Percentiles rank a stretch among this genome's conserved stretches.
phyloP scores from a whole-genome alignment of 306 rosid genomes.

The Adenanthera pavonina region DNA sequence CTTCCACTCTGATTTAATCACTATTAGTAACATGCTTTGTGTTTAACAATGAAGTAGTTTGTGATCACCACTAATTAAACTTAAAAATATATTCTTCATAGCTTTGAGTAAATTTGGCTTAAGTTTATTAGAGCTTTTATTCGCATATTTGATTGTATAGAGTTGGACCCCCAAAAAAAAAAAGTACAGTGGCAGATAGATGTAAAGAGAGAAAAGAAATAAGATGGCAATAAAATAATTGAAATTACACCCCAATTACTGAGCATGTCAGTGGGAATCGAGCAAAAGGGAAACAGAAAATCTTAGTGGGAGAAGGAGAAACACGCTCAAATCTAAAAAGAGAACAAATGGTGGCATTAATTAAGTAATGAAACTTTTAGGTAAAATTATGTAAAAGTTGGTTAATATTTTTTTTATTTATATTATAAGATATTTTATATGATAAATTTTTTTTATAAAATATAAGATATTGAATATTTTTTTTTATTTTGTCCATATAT shows the following conservation, averaged over 20 bases:
- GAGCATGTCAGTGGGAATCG: constrained; percentile 30
- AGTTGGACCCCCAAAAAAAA: no score
- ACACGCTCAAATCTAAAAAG: constrained; percentile 44
- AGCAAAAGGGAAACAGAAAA: constrained; percentile 12
- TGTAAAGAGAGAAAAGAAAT: not conserved
- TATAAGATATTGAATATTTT: no score
- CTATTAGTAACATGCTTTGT: not conserved
- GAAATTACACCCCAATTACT: not conserved
- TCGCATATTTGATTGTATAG: not conserved
- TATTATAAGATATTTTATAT: no score
- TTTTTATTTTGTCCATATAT: no score
- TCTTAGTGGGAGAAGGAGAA: constrained; percentile 43
- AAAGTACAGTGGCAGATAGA: not conserved
- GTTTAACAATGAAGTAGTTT: not conserved
- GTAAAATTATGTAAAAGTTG: constrained; percentile 1
- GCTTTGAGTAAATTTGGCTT: not conserved
- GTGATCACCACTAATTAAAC: not conserved
- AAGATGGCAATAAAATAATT: not conserved
- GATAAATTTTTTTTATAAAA: no score
- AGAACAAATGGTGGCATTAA: constrained; percentile 40
- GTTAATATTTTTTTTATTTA: not conserved
- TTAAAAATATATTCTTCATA: not conserved
- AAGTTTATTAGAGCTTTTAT: not conserved
- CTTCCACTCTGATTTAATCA: not conserved
- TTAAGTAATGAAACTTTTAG: constrained; percentile 32